Conservation (phyloP, 192 early-diverging fungal species). For the Linnemannia exigua region DNA sequence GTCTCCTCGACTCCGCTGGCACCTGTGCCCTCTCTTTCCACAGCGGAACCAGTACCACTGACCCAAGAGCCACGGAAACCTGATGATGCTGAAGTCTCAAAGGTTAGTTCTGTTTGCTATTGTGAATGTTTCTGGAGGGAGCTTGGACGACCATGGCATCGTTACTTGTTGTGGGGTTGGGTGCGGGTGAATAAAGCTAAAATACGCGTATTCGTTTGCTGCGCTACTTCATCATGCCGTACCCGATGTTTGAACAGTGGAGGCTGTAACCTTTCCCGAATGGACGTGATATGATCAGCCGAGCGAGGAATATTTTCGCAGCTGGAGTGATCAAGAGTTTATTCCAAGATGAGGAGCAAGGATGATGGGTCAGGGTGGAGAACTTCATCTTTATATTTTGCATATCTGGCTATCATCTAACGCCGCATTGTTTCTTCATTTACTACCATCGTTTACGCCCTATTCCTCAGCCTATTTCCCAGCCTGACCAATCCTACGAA, state of each 20-base stretch:
- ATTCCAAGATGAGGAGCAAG: background rate
- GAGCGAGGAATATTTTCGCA: background rate
- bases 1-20: slow-evolving; percentile 44
- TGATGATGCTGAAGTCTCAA: slow-evolving; percentile 55
- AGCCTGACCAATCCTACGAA: background rate
- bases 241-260: background rate
- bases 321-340: background rate
- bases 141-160: slow-evolving; percentile 4
- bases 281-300: background rate
- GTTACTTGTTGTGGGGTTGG: background rate
- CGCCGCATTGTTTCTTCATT: slow-evolving; percentile 1
- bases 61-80: slow-evolving; percentile 39
- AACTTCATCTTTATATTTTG: background rate
- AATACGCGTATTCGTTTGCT: slow-evolving; percentile 22
- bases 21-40: slow-evolving; percentile 31
- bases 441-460: background rate
- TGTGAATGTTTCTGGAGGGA: slow-evolving; percentile 11
- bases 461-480: background rate
- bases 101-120: slow-evolving; percentile 49
- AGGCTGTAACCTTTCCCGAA: background rate
- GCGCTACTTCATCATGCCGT: slow-evolving; percentile 15
- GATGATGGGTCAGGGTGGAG: background rate
- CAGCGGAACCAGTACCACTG: slow-evolving; percentile 21
- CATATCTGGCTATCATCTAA: slow-evolving; percentile 9
- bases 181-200: slow-evolving; percentile 42